These are phyloP conservation scores for Epichloe typhina DNA, from an alignment of 2,329 filamentous ascomycete species.

Conservation along the genomic window DNA sequence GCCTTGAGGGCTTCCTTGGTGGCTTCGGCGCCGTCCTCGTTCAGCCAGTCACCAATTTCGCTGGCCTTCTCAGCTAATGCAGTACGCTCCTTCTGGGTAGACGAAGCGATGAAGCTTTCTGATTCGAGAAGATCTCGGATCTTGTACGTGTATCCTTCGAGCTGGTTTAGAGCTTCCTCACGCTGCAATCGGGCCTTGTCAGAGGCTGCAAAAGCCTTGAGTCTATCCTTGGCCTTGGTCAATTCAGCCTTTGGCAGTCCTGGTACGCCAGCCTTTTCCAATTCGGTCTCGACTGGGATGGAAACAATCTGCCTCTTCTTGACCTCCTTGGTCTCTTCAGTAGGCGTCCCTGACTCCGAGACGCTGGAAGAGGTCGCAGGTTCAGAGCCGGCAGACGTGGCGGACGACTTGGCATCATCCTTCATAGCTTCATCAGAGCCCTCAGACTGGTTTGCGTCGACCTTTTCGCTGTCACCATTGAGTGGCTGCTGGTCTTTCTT, in stretches of 20 bases:
- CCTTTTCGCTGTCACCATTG: constrained; percentile 47
- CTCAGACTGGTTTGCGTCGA: constrained; percentile 20
- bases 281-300: constrained; percentile 36
- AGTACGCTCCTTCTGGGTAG: constrained; percentile 54
- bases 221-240: constrained; percentile 48
- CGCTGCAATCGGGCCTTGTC: constrained; percentile 64
- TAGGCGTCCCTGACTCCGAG: constrained; percentile 30
- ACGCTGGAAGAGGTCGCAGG: constrained; percentile 18
- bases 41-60: constrained; percentile 77
- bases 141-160: constrained; percentile 90
- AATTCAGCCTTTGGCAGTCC: constrained; percentile 35
- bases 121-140: constrained; percentile 71
- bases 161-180: constrained; percentile 79
- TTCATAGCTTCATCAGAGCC: constrained; percentile 27
- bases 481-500: constrained; percentile 74
- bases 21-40: constrained; percentile 70
- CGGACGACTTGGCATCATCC: constrained; percentile 22
- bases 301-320: constrained; percentile 46
- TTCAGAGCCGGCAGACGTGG: constrained; percentile 8
- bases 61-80: constrained; percentile 55
- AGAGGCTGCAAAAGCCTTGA: constrained; percentile 75
- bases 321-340: constrained; percentile 34
- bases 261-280: constrained; percentile 38
- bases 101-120: constrained; percentile 57
- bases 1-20: constrained; percentile 60